phyloP scores from a whole-genome alignment of 495 filamentous ascomycete genomes.

The Cenococcum geophilum region DNA sequence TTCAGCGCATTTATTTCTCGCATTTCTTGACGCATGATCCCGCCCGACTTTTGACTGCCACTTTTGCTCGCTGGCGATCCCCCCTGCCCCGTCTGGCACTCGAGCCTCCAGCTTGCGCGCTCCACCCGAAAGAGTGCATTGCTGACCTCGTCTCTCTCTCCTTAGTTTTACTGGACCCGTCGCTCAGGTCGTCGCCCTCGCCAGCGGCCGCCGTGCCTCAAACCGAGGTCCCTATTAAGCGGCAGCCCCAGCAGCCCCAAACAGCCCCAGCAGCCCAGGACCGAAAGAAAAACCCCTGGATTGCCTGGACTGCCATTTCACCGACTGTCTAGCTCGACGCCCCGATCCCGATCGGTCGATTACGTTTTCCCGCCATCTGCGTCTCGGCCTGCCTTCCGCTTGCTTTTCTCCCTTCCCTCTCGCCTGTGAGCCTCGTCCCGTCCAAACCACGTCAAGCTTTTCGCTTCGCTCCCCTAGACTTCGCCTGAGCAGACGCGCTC shows the following conservation, averaged over 20 bases:
- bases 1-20: slow-evolving; percentile 14
- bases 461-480: slow-evolving; percentile 17
- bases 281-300: slow-evolving; percentile 1
- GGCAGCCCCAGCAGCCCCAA: no score
- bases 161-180: slow-evolving; percentile 2
- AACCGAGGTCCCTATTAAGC: slow-evolving; percentile 16
- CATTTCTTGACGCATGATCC: slow-evolving; percentile 10
- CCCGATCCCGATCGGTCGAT: slow-evolving; percentile 5
- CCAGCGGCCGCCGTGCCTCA: slow-evolving; percentile 1
- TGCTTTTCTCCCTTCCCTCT: slow-evolving; percentile 8
- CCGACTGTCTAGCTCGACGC: slow-evolving; percentile 12
- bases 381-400: slow-evolving; percentile 17
- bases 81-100: neutral
- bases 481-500: slow-evolving; percentile 13
- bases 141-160: slow-evolving; percentile 2
- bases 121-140: slow-evolving; percentile 1
- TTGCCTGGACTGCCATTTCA: neutral
- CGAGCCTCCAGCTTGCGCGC: neutral
- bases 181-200: no score
- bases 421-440: neutral
- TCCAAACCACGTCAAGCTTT: slow-evolving; percentile 24
- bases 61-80: slow-evolving; percentile 3
- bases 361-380: slow-evolving; percentile 2
- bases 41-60: slow-evolving; percentile 2
- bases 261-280: neutral